Base-by-base conservation (phyloP, 73 alveolate species). In the Durusdinium trenchii region DNA sequence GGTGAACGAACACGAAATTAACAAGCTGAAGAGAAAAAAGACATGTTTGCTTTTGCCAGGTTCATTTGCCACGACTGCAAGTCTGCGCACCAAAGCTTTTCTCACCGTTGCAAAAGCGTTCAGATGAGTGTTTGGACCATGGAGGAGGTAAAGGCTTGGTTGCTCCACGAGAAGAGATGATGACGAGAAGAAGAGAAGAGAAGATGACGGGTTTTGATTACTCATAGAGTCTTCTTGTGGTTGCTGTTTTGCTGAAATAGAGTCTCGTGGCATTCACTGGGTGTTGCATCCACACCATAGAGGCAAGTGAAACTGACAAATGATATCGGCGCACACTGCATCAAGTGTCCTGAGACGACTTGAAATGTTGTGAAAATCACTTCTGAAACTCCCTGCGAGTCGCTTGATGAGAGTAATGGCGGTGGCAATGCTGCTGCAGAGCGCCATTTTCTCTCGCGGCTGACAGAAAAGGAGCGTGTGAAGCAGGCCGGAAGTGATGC, bases 91-190 rank as follows among this genome's bases (percentile, higher is more conserved):
- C 99, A 94, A 40, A 54, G 94, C 84, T 94, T 76, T 84, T 94
- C 99, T 47, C 99, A 94, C 67, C 99, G 99, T 38, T 94, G 99
- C 99, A 94, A 94, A 67, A 94, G 99, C 51, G 90, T 78, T 47
- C 91, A 73, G 91, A 94, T 94, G 99, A 94, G 99, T 51, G 71
- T 54, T 20, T 94, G 99, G 99, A 94, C 99, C 20, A 40, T 94
- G 99, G 99, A 94, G 50, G 99, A 94, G 83, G 99, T 94, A 47
- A 91, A 91, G 98, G 98, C 81, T 35, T 12, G 90, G 12, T 46
- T 18, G 40, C 57, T 14, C 32, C 64, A 45, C 28, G 30, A 45
- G 43, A 64, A 64, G 2, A 43, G 79, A 64, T 43, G 32, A 38
- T n/a, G n/a, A n/a, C n/a, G n/a, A n/a, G n/a, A n/a, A n/a, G n/a